These are phyloP conservation scores for Grosmannia huntii DNA, from an alignment of 2,329 filamentous ascomycete species.

Conservation along the genomic window DNA sequence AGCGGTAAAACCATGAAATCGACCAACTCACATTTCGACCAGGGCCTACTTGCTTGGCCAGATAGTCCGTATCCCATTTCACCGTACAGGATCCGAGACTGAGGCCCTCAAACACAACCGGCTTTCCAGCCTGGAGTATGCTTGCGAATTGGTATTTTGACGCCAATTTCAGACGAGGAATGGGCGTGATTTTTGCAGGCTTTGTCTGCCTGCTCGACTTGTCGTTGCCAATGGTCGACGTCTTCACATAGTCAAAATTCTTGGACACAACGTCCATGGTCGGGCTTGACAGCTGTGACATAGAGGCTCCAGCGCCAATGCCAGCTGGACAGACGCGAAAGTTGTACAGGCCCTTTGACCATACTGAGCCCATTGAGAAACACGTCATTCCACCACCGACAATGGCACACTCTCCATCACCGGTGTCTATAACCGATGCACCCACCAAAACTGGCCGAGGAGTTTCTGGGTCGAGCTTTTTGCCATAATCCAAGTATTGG, in stretches of 20 bases:
- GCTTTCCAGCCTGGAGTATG: conserved; percentile 44
- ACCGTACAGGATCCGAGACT: conserved; percentile 54
- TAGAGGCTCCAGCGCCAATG: background rate
- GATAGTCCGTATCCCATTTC: conserved; percentile 56
- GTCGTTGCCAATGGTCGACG: conserved; percentile 4
- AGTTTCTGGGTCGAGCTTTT: background rate
- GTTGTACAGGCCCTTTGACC: conserved; percentile 52
- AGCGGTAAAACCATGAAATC: background rate
- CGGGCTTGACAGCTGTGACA: too few relatives aligned
- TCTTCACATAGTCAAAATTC: conserved; percentile 4
- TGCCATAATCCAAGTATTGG: conserved; percentile 9
- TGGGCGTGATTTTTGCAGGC: conserved; percentile 7
- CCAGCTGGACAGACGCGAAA: conserved; percentile 15
- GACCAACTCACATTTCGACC: conserved; percentile 40
- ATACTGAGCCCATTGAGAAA: conserved; percentile 82
- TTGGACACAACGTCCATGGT: too few relatives aligned
- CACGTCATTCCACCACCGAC: conserved; percentile 75
- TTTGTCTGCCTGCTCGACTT: background rate
- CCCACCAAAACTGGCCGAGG: conserved; percentile 59
- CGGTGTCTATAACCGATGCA: conserved; percentile 38
- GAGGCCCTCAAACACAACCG: conserved; percentile 51
- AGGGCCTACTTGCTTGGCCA: conserved; percentile 47
- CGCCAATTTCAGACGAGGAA: conserved; percentile 40
- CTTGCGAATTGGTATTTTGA: conserved; percentile 44
- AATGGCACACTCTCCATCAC: conserved; percentile 41